Conservation (phyloP, 768 basidiomycete genomes). For the Dentipellis sp. region DNA sequence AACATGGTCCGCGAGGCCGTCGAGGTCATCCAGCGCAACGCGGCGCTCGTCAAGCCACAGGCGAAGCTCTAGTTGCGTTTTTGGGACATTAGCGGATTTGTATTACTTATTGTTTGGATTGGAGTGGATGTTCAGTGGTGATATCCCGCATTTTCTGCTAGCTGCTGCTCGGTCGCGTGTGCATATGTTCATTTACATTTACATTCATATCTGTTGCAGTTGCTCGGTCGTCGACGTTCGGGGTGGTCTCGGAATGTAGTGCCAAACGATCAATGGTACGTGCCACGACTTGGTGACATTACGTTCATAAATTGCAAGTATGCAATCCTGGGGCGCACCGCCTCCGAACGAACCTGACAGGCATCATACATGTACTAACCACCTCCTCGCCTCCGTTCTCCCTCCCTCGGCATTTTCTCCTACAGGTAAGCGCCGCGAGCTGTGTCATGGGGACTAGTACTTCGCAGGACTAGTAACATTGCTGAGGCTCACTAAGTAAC, state of each 20-base stretch:
- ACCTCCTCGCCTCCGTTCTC: too few relatives aligned
- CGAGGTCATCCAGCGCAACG: slow-evolving; percentile 32
- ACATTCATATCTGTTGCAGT: background rate
- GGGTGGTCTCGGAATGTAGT: background rate
- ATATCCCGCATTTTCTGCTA: background rate
- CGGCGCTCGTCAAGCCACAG: slow-evolving; percentile 30
- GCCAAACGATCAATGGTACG: background rate
- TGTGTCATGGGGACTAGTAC: too few relatives aligned
- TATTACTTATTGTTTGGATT: background rate
- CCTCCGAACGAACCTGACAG: too few relatives aligned
- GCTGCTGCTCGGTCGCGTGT: background rate
- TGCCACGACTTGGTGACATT: too few relatives aligned
- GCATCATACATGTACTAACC: too few relatives aligned
- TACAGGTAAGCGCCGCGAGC: too few relatives aligned
- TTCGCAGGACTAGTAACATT: too few relatives aligned
- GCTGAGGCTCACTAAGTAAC: too few relatives aligned
- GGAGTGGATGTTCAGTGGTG: background rate
- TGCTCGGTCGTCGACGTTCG: too few relatives aligned
- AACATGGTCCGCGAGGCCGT: slow-evolving; percentile 62
- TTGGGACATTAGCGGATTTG: background rate
- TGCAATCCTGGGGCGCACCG: too few relatives aligned
- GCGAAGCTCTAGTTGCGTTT: slow-evolving; percentile 36
- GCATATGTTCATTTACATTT: background rate
- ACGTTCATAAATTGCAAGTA: too few relatives aligned
- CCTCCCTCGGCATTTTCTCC: too few relatives aligned